phyloP scores from a whole-genome alignment of 2,329 filamentous ascomycete genomes.

The Epichloe amarillans region DNA sequence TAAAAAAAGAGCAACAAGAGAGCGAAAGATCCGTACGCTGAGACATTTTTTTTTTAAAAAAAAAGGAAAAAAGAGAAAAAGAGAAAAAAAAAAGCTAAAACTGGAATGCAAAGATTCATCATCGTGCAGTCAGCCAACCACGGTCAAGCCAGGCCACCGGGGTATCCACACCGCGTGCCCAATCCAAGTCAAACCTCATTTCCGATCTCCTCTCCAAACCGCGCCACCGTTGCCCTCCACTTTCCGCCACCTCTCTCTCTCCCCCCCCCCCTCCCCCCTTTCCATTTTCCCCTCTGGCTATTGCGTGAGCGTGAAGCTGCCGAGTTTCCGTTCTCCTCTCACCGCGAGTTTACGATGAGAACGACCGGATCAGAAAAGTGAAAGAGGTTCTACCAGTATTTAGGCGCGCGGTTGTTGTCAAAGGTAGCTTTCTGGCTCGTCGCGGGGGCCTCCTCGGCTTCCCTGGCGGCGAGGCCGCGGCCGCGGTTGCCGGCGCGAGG shows the following conservation, averaged over 20 bases:
- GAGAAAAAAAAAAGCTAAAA: not conserved
- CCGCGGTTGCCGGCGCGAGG: not conserved
- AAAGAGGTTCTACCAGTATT: not conserved
- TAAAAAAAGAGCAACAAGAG: not conserved
- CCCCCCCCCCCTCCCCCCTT: too few species aligned
- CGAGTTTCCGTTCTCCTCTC: not conserved
- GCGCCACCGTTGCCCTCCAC: too few species aligned
- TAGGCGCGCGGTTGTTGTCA: slow-evolving; percentile 2
- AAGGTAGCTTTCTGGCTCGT: not conserved
- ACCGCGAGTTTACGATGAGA: not conserved
- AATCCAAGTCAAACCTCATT: not conserved
- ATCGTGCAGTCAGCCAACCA: not conserved
- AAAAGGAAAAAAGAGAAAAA: not conserved
- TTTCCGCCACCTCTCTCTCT: too few species aligned
- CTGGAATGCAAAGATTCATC: not conserved
- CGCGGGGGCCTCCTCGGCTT: not conserved
- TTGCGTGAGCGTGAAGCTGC: too few species aligned
- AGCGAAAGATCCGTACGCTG: not conserved
- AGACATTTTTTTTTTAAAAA: not conserved
- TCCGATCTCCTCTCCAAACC: not conserved
- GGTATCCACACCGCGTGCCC: too few species aligned
- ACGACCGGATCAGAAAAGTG: too few species aligned
- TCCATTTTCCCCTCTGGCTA: too few species aligned
- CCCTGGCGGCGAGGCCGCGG: not conserved
- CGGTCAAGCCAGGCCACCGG: not conserved